Evolutionary conservation across 2,329 filamentous ascomycete genomes (phyloP).

Genomic region (Ceratocystis lukuohia): DNA sequence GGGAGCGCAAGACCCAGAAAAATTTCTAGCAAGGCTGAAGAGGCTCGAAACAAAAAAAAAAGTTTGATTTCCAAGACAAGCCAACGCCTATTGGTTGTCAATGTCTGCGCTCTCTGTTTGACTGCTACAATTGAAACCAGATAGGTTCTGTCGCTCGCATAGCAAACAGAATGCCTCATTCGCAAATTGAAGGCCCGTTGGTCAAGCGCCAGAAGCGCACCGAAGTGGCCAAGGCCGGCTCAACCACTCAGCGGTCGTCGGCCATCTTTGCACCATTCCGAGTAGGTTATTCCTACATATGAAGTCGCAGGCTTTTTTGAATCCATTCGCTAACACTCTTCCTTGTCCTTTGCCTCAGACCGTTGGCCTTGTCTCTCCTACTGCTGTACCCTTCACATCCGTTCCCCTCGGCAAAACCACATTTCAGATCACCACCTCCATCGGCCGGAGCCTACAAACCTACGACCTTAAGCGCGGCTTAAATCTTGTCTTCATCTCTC

Average conservation of each 20-base stretch:
- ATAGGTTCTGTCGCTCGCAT: neutral
- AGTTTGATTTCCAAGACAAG: no score
- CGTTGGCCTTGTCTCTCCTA: slow-evolving; percentile 84
- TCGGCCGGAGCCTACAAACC: slow-evolving; percentile 80
- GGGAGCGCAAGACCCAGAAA: slow-evolving; percentile 16
- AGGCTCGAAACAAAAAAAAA: slow-evolving; percentile 6
- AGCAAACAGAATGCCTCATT: slow-evolving; percentile 38
- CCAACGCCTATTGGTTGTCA: neutral
- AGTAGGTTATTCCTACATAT: slow-evolving; percentile 37
- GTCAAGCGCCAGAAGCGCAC: slow-evolving; percentile 63
- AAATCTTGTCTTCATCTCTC: slow-evolving; percentile 83
- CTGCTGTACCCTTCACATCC: slow-evolving; percentile 75
- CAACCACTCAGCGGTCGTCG: slow-evolving; percentile 42
- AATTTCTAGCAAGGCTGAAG: slow-evolving; percentile 15
- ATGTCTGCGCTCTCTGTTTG: neutral
- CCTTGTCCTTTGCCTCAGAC: slow-evolving; percentile 41
- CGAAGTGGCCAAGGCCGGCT: slow-evolving; percentile 28
- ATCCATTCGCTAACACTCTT: neutral
- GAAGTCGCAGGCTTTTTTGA: slow-evolving; percentile 4
- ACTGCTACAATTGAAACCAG: neutral
- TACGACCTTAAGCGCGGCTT: slow-evolving; percentile 86
- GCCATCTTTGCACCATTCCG: slow-evolving; percentile 87
- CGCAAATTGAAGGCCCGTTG: slow-evolving; percentile 46
- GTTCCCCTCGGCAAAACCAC: slow-evolving; percentile 84
- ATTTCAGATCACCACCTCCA: slow-evolving; percentile 93